These are phyloP conservation scores for Umbelopsis sp. DNA, from an alignment of 192 early-diverging fungal species.

Conservation along the genomic window DNA sequence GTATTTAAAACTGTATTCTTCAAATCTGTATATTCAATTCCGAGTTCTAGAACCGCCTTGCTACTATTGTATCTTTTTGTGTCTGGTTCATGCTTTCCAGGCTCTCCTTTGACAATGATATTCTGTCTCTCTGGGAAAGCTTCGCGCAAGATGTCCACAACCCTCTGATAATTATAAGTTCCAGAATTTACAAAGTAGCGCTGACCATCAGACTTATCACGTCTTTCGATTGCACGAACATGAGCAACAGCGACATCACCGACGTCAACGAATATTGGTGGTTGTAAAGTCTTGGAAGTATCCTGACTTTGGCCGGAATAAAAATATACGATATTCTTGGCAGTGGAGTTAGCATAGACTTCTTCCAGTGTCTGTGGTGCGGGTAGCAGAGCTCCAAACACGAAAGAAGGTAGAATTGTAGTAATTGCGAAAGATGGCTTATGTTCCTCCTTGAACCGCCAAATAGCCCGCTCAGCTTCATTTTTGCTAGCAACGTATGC, in stretches of 20 bases:
- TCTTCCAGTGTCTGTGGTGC: no score
- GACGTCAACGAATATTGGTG: background rate
- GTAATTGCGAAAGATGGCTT: slow-evolving; percentile 14
- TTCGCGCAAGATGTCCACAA: background rate
- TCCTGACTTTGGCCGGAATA: background rate
- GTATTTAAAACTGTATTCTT: background rate
- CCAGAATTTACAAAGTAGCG: background rate
- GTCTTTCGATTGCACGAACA: background rate
- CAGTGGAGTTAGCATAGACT: no score
- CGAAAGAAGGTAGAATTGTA: background rate
- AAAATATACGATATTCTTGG: background rate
- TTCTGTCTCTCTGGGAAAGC: background rate
- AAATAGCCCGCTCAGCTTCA: slow-evolving; percentile 14
- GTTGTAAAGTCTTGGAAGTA: background rate
- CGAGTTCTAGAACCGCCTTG: background rate
- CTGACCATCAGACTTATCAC: background rate
- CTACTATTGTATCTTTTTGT: background rate
- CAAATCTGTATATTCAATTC: background rate
- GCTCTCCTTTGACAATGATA: background rate
- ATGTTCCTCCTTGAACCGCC: background rate
- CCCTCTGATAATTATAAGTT: background rate
- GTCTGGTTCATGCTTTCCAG: background rate
- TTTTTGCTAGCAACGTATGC: slow-evolving; percentile 20
- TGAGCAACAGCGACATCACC: background rate
- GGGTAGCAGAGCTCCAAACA: background rate